Evolutionary conservation across 345 rosid genomes (phyloP).

Genomic region (Barbarea vulgaris): DNA sequence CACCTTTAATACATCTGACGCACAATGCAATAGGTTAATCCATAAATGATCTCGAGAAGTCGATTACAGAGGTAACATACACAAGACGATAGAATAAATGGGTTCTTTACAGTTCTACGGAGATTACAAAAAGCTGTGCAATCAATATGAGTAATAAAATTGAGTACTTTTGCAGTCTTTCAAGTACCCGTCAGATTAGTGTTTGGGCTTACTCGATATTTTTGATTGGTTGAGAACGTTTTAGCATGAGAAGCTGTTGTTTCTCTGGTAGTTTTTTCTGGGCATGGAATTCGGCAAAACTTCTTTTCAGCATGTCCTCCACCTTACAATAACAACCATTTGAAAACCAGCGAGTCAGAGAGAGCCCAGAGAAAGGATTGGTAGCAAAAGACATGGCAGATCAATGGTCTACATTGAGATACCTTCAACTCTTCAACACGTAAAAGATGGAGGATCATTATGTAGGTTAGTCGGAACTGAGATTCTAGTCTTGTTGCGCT

Average conservation of each 20-base stretch:
- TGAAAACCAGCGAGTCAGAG: constrained; percentile 12
- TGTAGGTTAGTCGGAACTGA: constrained; percentile 94
- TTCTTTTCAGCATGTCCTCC: constrained; percentile 98
- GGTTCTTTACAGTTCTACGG: background rate
- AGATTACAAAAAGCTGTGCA: constrained; percentile 16
- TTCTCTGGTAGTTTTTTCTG: constrained; percentile 92
- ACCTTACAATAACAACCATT: constrained; percentile 54
- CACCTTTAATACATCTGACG: constrained; percentile 87
- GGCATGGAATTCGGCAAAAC: constrained; percentile 95
- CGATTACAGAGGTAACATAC: background rate
- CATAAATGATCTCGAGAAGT: constrained; percentile 6
- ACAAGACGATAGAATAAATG: background rate
- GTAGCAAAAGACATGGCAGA: constrained; percentile 11
- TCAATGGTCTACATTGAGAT: constrained; percentile 26
- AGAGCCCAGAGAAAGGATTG: background rate
- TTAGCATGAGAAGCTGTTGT: constrained; percentile 72
- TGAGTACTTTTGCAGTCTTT: constrained; percentile 17
- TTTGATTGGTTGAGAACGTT: constrained; percentile 76
- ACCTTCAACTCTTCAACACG: constrained; percentile 99
- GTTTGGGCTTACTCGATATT: constrained; percentile 65
- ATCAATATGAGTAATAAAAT: background rate
- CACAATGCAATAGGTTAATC: constrained; percentile 29
- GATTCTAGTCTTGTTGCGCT: constrained; percentile 84
- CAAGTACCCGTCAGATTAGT: constrained; percentile 12
- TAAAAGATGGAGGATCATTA: constrained; percentile 96